Conservation (phyloP, 352 stramenopile genomes). For the Pythium volutum region DNA sequence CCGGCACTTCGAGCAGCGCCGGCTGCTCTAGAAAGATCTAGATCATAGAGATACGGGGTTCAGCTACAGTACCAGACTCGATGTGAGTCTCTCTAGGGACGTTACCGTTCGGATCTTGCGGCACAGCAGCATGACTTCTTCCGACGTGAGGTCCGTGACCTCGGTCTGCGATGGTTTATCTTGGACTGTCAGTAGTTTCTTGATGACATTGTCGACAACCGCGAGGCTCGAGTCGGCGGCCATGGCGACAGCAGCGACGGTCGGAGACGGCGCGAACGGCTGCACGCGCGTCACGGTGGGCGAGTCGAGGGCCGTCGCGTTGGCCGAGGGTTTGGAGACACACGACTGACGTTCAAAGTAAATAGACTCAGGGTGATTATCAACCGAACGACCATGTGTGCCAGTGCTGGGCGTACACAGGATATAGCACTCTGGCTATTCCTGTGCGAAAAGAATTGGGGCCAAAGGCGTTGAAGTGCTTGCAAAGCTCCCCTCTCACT, state of each 20-base stretch:
- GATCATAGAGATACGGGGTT: too few species aligned
- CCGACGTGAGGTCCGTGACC: conserved; percentile 73
- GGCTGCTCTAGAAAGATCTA: conserved; percentile 91
- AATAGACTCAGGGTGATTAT: too few species aligned
- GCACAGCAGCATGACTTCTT: conserved; percentile 77
- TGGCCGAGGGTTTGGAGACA: neutral
- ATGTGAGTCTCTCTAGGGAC: too few species aligned
- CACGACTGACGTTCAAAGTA: neutral
- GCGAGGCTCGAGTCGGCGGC: conserved; percentile 45
- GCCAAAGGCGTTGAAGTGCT: too few species aligned
- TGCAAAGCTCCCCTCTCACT: neutral
- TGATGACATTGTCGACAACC: conserved; percentile 68
- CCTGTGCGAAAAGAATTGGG: too few species aligned
- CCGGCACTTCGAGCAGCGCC: conserved; percentile 93
- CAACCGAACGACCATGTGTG: too few species aligned
- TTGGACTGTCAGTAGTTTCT: conserved; percentile 68
- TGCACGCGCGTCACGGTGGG: conserved; percentile 21
- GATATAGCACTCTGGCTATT: neutral
- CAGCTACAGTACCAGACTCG: too few species aligned
- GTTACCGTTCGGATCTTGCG: conserved; percentile 76
- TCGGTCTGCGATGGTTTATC: conserved; percentile 76
- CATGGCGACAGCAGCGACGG: conserved; percentile 25
- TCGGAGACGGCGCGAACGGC: conserved; percentile 1
- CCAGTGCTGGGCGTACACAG: too few species aligned
- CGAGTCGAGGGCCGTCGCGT: neutral